These are phyloP conservation scores for Baudoinia panamericana DNA, from an alignment of 495 filamentous ascomycete genomes.

Conservation along the genomic window DNA sequence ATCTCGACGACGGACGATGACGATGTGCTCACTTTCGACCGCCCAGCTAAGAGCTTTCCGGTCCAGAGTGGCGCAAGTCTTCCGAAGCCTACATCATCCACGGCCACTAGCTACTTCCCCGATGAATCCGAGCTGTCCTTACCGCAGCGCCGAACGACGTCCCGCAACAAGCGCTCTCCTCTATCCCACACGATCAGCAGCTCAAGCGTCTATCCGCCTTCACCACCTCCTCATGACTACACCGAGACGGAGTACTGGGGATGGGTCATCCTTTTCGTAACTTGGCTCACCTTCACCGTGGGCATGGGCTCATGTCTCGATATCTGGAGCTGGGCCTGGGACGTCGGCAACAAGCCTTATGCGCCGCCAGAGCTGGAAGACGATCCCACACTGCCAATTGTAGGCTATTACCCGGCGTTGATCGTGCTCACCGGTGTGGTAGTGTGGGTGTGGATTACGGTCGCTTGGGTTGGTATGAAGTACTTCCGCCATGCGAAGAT, in stretches of 20 bases:
- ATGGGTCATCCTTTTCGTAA: constrained; percentile 76
- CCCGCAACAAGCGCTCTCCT: constrained; percentile 2
- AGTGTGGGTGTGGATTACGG: constrained; percentile 97
- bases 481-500: constrained; percentile 98
- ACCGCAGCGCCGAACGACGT: constrained; percentile 46
- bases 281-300: constrained; percentile 88
- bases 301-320: constrained; percentile 91
- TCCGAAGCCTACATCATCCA: constrained; percentile 19
- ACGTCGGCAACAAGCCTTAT: constrained; percentile 90
- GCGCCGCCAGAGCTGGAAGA: constrained; percentile 87
- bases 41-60: constrained; percentile 7
- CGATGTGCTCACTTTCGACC: constrained; percentile 47
- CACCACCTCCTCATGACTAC: constrained; percentile 55
- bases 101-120: constrained; percentile 45
- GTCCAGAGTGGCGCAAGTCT: constrained; percentile 15
- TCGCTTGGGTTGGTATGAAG: constrained; percentile 98
- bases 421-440: constrained; percentile 87
- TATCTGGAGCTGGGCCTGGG: constrained; percentile 99
- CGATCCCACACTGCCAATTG: constrained; percentile 83
- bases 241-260: constrained; percentile 94
- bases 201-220: constrained; percentile 33
- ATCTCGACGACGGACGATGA: constrained; percentile 71
- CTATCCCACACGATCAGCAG: constrained; percentile 24
- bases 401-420: constrained; percentile 91
- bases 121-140: constrained; percentile 28